Conservation (phyloP, 148 eudicot species). For the Rhododendron vialii region DNA sequence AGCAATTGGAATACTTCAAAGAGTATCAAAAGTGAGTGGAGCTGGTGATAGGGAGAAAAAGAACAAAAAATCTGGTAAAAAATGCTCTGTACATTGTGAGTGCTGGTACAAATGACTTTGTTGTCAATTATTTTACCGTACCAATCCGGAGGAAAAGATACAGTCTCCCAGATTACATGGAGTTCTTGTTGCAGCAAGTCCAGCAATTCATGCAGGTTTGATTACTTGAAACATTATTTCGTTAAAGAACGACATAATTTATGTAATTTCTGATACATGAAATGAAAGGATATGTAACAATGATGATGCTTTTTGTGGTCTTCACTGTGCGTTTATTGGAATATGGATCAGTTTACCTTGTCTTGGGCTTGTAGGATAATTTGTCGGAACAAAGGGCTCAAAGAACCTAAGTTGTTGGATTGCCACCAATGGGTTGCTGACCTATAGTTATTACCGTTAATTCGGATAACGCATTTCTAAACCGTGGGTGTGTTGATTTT, state of each 20-base stretch:
- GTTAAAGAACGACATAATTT: not conserved
- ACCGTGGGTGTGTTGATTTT: constrained; percentile 43
- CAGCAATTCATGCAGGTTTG: constrained; percentile 42
- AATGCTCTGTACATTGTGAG: constrained; percentile 22
- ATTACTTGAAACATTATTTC: not conserved
- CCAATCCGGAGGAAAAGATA: constrained; percentile 27
- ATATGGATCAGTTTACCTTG: too few species aligned
- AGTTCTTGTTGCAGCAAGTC: constrained; percentile 34
- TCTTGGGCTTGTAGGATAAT: constrained; percentile 20
- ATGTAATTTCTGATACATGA: too few species aligned
- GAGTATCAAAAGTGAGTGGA: constrained; percentile 32
- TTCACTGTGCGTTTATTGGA: too few species aligned
- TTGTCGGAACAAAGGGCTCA: constrained; percentile 43
- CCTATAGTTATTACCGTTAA: constrained; percentile 39
- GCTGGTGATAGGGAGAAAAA: constrained; percentile 21
- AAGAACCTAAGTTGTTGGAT: constrained; percentile 40
- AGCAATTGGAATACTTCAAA: constrained; percentile 44
- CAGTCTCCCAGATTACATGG: constrained; percentile 30
- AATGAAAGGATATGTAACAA: too few species aligned
- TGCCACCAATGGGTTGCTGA: constrained; percentile 64
- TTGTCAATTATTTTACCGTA: constrained; percentile 39
- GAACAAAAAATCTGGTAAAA: constrained; percentile 16
- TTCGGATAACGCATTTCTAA: not conserved
- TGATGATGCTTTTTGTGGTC: too few species aligned
- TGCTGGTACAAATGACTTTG: constrained; percentile 50